Evolutionary conservation across 2,329 filamentous ascomycete genomes (phyloP).

Genomic region (Metarhizium guizhouense): DNA sequence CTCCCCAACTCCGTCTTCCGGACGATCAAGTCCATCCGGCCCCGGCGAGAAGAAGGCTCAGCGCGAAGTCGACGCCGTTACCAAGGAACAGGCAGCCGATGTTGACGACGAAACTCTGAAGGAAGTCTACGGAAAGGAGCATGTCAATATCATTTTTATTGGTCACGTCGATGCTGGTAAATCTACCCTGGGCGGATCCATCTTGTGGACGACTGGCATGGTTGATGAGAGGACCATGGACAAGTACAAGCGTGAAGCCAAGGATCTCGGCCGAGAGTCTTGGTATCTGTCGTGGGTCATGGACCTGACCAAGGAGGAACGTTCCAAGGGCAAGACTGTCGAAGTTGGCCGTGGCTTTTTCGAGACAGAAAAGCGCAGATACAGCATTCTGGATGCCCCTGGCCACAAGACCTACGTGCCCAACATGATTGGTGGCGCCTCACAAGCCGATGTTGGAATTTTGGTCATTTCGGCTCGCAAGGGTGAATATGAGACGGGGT

Average conservation of each 20-base stretch:
- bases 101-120: conserved; percentile 67
- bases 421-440: conserved; percentile 94
- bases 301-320: conserved; percentile 93
- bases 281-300: conserved; percentile 99
- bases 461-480: conserved; percentile 94
- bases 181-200: conserved; percentile 88
- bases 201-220: conserved; percentile 92
- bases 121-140: conserved; percentile 92
- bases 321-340: conserved; percentile 94
- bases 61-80: conserved; percentile 73
- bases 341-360: conserved; percentile 95
- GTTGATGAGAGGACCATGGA: conserved; percentile 98
- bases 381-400: conserved; percentile 93
- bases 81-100: conserved; percentile 71
- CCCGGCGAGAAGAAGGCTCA: conserved; percentile 39
- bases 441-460: conserved; percentile 88
- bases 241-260: conserved; percentile 95
- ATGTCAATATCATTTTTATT: conserved; percentile 93
- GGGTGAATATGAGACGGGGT: conserved; percentile 97
- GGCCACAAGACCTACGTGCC: conserved; percentile 98
- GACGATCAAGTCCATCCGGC: conserved; percentile 67
- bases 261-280: conserved; percentile 90
- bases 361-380: conserved; percentile 91
- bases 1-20: conserved; percentile 75
- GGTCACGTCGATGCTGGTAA: conserved; percentile 98